Base-by-base conservation (phyloP, 768 basidiomycete genomes). In the Suillus subluteus region DNA sequence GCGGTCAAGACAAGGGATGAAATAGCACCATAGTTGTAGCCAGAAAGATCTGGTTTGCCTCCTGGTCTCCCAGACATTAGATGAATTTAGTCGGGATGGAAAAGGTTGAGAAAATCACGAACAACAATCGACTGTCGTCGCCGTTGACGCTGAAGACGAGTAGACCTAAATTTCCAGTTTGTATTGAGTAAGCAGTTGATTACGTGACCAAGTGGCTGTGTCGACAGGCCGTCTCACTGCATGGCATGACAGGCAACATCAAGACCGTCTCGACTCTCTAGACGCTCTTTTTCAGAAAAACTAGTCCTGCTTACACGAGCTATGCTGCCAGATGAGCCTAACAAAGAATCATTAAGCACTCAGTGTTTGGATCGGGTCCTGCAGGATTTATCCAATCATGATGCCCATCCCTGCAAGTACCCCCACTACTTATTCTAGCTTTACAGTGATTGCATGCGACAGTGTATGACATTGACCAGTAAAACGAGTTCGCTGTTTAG, bases 1-100 rank as follows among this genome's bases (percentile, higher is more conserved):
- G 97, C 94, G n/a, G 93, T 96, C 74, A 98, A 84, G 55, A 99
- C 97, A 54, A 98, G 86, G 26, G 94, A 96, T 37, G 95, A 95
- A 75, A 98, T 96, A 64, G 94, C 94, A 56, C 91, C 89, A 85
- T 99, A 98, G 83, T 98, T 98, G 87, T 96, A 98, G 54, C 88
- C 89, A 68, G 94, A 95, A 72, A 93, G 80, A 79, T 97, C 94
- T 62, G 87, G 90, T 81, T 91, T 92, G 67, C 78, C 83, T 54
- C 77, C 74, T 3, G 79, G 76, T 48, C 78, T 77, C 52, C 78
- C 75, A 8, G 82, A 77, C 82, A 83, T 83, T 68, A 67, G 70
- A 37, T 7, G 6, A 7, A 37, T 56, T 35, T 37, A 1, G 32
- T 37, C 11, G 55, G 12, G 32, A 37, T 56, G 35, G 11, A 56